Percentiles rank a stretch among this genome's conserved stretches.
These are phyloP conservation scores for Colletotrichum chrysophilum DNA, from an alignment of 2,329 filamentous ascomycete genomes.

Conservation along the genomic window DNA sequence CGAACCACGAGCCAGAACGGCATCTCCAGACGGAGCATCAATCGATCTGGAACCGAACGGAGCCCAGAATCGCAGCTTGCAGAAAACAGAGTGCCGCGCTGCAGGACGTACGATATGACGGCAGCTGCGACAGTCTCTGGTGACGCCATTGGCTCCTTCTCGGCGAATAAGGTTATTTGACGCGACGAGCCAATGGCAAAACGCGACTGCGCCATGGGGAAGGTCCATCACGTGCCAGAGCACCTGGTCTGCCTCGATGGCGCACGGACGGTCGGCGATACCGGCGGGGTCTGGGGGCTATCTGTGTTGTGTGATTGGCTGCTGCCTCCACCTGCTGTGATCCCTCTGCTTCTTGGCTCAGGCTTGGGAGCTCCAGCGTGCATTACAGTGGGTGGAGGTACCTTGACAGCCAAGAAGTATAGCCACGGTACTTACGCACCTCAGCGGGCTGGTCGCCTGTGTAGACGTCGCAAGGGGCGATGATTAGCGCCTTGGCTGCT, in stretches of 20 bases:
- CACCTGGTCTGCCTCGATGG: background rate
- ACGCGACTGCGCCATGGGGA: background rate
- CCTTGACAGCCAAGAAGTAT: slow-evolving; percentile 5
- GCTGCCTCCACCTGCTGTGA: background rate
- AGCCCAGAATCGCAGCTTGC: background rate
- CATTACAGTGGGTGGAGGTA: slow-evolving; percentile 3
- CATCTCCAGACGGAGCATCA: background rate
- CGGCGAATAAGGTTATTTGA: slow-evolving; percentile 11
- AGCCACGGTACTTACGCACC: slow-evolving; percentile 11
- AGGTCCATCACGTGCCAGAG: background rate
- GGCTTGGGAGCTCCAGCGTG: background rate
- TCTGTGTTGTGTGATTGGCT: slow-evolving; percentile 14
- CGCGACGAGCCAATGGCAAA: slow-evolving; percentile 7
- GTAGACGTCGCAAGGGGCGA: background rate
- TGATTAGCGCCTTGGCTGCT: slow-evolving; percentile 13
- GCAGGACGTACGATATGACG: slow-evolving; percentile 5
- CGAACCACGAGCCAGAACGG: background rate
- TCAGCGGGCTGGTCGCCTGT: slow-evolving; percentile 11
- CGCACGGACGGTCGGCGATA: background rate
- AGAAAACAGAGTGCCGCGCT: background rate
- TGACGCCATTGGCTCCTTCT: slow-evolving; percentile 9
- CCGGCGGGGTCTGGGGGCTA: background rate
- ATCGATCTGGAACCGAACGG: background rate
- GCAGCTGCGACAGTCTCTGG: background rate
- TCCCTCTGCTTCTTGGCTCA: background rate